These are phyloP conservation scores for Curvularia verruculosa DNA, from an alignment of 2,329 filamentous ascomycete species.

Conservation along the genomic window DNA sequence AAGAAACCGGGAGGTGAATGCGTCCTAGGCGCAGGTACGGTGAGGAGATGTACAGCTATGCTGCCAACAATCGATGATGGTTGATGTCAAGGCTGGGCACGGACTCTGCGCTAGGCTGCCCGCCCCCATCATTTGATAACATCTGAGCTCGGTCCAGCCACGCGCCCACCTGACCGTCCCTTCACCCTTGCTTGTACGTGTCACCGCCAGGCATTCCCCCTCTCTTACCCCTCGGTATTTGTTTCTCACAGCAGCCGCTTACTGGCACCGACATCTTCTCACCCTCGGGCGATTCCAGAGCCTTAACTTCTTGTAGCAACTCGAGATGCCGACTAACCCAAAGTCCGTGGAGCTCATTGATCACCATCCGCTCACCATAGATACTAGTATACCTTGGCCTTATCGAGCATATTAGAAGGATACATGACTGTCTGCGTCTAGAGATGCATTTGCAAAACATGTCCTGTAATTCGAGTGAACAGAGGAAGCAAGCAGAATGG, in stretches of 20 bases:
- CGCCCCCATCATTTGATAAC: conserved; percentile 11
- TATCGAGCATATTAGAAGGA: not conserved
- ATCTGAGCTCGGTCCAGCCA: conserved; percentile 7
- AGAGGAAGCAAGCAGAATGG: not conserved
- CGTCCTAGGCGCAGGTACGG: conserved; percentile 11
- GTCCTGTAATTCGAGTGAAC: not conserved
- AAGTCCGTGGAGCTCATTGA: not conserved
- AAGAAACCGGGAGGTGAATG: not conserved
- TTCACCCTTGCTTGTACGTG: conserved; percentile 4
- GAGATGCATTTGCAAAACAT: not conserved
- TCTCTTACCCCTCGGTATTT: not conserved
- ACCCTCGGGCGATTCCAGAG: not conserved
- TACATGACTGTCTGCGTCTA: not conserved
- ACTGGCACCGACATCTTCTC: not conserved
- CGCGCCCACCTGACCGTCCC: conserved; percentile 11
- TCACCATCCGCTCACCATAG: not conserved
- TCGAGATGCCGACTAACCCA: not conserved
- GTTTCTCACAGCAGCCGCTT: not conserved
- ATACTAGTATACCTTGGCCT: not conserved
- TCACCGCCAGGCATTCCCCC: not conserved
- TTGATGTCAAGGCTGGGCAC: conserved; percentile 16
- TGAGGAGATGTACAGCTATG: conserved; percentile 12
- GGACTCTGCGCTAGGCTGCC: conserved; percentile 6
- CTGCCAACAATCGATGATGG: conserved; percentile 15
- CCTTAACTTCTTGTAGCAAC: not conserved